A percentile compares a stretch with the other conserved stretches of the same genome.
phyloP scores from a whole-genome alignment of 805 yeast species.

The Debaryomyces hansenii region DNA sequence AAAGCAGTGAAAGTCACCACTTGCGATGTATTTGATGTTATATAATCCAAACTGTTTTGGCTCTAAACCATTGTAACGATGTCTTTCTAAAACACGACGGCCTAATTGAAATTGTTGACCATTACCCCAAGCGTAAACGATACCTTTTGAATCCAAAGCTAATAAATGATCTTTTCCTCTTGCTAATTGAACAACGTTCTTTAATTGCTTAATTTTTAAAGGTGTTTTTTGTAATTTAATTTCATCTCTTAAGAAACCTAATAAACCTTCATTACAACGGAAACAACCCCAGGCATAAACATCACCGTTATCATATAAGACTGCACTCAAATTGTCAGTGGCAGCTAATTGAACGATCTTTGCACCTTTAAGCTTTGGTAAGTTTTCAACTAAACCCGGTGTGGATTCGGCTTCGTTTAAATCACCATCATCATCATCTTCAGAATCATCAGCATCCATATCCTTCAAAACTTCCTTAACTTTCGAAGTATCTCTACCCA shows the following conservation, averaged over 20 bases:
- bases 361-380: conserved; percentile 43
- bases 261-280: conserved; percentile 86
- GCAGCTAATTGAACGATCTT: conserved; percentile 83
- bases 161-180: conserved; percentile 92
- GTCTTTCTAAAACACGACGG: conserved; percentile 77
- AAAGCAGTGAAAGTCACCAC: conserved; percentile 95
- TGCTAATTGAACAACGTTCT: conserved; percentile 77
- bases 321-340: conserved; percentile 87
- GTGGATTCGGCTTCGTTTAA: conserved; percentile 87
- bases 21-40: conserved; percentile 75
- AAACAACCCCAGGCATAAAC: conserved; percentile 98
- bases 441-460: conserved; percentile 53
- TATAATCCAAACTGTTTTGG: conserved; percentile 84
- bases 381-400: conserved; percentile 71
- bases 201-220: conserved; percentile 55
- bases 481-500: conserved; percentile 80
- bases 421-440: conserved; percentile 74
- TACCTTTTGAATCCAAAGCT: conserved; percentile 80
- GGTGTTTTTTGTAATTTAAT: conserved; percentile 69
- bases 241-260: conserved; percentile 70
- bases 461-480: conserved; percentile 65
- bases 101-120: conserved; percentile 95
- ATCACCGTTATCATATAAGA: conserved; percentile 74
- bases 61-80: conserved; percentile 67
- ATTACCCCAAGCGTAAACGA: conserved; percentile 96